Percentiles rank a stretch among this genome's conserved stretches.
Evolutionary conservation across 2,329 filamentous ascomycete genomes (phyloP).

Genomic region (Capronia coronata): DNA sequence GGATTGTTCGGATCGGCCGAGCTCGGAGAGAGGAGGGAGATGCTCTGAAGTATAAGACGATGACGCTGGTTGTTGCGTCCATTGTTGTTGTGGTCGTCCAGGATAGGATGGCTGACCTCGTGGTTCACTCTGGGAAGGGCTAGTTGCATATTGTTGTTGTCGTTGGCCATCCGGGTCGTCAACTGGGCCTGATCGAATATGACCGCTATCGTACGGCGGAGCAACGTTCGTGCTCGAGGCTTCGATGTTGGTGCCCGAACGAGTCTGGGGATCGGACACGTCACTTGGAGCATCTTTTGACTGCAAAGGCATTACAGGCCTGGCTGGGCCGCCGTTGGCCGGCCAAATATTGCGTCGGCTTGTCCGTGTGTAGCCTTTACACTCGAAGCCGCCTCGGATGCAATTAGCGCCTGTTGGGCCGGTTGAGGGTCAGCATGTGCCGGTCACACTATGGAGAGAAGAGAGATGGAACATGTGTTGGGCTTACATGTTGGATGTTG

Average conservation of each 20-base stretch:
- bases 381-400: constrained; percentile 79
- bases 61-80: constrained; percentile 19
- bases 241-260: constrained; percentile 11
- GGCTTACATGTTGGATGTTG: constrained; percentile 80
- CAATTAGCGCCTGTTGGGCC: constrained; percentile 69
- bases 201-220: constrained; percentile 40
- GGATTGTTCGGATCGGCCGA: constrained; percentile 18
- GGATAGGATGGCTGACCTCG: constrained; percentile 21
- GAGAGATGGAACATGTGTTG: constrained; percentile 10
- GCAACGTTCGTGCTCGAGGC: constrained; percentile 4
- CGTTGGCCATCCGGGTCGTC: constrained; percentile 42
- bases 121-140: constrained; percentile 33
- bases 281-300: constrained; percentile 63
- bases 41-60: constrained; percentile 20
- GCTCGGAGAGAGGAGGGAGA: constrained; percentile 25
- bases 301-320: constrained; percentile 66
- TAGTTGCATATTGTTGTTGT: constrained; percentile 38
- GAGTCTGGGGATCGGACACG: constrained; percentile 23
- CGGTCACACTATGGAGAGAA: constrained; percentile 4
- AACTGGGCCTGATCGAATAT: constrained; percentile 29
- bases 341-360: constrained; percentile 61
- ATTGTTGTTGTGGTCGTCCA: constrained; percentile 18
- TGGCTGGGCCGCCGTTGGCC: constrained; percentile 66
- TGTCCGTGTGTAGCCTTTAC: constrained; percentile 68
- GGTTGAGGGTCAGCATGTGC: constrained; percentile 3